Percentiles rank a stretch among this genome's conserved stretches.
Conservation (phyloP, 2,329 filamentous ascomycete genomes). For the Colletotrichum orbiculare region DNA sequence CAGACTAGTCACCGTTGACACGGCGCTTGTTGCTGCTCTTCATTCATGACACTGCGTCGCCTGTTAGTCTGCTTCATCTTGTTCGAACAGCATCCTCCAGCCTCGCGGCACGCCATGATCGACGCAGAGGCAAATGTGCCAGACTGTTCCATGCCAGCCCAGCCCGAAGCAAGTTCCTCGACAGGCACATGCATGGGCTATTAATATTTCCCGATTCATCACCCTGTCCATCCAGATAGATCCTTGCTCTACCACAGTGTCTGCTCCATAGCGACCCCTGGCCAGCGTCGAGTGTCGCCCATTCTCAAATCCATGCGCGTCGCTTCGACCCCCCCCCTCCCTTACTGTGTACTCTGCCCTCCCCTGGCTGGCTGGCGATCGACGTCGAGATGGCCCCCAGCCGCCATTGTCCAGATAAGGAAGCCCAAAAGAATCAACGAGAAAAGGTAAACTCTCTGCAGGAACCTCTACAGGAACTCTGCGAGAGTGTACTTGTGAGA, state of each 20-base stretch:
- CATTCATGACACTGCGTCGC: too few relatives aligned
- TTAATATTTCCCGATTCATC: constrained; percentile 29
- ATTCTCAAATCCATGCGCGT: background rate
- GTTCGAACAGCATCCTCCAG: background rate
- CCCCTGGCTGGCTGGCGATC: constrained; percentile 18
- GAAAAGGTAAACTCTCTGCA: constrained; percentile 10
- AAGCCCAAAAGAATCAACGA: constrained; percentile 20
- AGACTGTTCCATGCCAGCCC: constrained; percentile 19
- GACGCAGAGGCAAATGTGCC: background rate
- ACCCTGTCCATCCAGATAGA: background rate
- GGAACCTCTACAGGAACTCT: background rate
- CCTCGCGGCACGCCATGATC: background rate
- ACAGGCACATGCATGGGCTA: constrained; percentile 27
- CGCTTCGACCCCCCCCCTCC: too few relatives aligned
- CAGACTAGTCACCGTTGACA: background rate
- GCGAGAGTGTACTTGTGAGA: background rate
- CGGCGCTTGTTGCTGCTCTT: too few relatives aligned
- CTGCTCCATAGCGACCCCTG: too few relatives aligned
- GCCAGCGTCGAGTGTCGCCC: constrained; percentile 1
- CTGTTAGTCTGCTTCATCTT: background rate
- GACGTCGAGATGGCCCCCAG: constrained; percentile 32
- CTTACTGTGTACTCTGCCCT: background rate
- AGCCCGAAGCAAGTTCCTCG: constrained; percentile 14
- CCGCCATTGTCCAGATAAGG: constrained; percentile 30
- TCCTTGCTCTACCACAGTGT: background rate